phyloP scores from a whole-genome alignment of 2,329 filamentous ascomycete species.

The Cordyceps pruinosa region DNA sequence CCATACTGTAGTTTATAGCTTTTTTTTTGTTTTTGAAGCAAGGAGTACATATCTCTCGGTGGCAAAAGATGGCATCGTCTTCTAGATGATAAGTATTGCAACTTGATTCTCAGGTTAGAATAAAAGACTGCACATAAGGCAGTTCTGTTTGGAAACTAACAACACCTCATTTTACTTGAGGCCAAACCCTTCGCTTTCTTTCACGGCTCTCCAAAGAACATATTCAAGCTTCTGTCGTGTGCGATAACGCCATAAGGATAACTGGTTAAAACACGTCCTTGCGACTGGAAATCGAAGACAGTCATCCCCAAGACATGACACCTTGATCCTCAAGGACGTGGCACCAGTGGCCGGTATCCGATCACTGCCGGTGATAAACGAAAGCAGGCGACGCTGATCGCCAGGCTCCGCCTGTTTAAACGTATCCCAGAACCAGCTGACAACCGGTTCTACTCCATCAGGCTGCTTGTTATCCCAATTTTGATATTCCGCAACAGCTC shows the following conservation, averaged over 20 bases:
- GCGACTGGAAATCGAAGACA: slow-evolving; percentile 72
- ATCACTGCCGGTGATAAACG: slow-evolving; percentile 86
- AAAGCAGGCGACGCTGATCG: slow-evolving; percentile 70
- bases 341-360: slow-evolving; percentile 84
- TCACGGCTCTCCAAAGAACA: slow-evolving; percentile 78
- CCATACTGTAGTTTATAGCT: slow-evolving; percentile 9
- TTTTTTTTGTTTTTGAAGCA: neutral
- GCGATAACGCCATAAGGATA: slow-evolving; percentile 68
- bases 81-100: neutral
- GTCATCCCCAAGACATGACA: slow-evolving; percentile 71
- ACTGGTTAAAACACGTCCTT: slow-evolving; percentile 83
- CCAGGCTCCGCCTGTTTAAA: slow-evolving; percentile 59
- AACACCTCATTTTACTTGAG: slow-evolving; percentile 54
- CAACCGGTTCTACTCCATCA: slow-evolving; percentile 55
- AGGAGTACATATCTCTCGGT: neutral
- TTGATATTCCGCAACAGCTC: slow-evolving; percentile 73
- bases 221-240: slow-evolving; percentile 59
- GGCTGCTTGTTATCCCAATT: slow-evolving; percentile 60
- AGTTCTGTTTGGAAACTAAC: neutral
- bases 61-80: neutral
- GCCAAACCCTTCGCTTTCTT: slow-evolving; percentile 87
- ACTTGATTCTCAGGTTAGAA: neutral
- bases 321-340: slow-evolving; percentile 67
- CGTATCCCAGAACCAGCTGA: slow-evolving; percentile 84
- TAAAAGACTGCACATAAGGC: neutral